phyloP scores from a whole-genome alignment of 805 yeast genomes.

The Myxozyma nipponensis region DNA sequence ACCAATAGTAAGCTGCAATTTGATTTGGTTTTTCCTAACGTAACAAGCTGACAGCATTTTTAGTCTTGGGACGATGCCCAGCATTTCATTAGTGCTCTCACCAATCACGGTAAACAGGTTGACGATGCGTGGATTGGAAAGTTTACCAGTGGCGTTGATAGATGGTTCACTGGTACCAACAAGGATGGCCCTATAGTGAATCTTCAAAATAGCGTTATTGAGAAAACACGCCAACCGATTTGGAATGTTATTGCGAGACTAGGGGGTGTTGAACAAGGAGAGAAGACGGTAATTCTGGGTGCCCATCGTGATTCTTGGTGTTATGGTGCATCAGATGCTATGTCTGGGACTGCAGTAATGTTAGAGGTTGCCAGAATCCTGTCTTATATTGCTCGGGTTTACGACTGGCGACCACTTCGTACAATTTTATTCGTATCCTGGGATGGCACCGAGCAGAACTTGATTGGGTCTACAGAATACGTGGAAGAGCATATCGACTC shows the following conservation, averaged over 20 bases:
- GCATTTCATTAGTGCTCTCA: conserved; percentile 40
- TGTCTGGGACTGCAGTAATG: conserved; percentile 64
- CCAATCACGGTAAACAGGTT: conserved; percentile 41
- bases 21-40: background rate
- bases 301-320: conserved; percentile 83
- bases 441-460: conserved; percentile 77
- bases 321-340: conserved; percentile 79
- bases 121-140: conserved; percentile 9
- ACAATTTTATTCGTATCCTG: conserved; percentile 68
- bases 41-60: background rate
- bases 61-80: conserved; percentile 64
- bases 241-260: conserved; percentile 60
- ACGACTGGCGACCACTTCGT: conserved; percentile 70
- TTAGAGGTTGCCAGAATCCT: conserved; percentile 62
- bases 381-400: conserved; percentile 43
- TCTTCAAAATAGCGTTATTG: conserved; percentile 39
- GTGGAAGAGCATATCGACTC: conserved; percentile 55
- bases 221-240: conserved; percentile 58
- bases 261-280: conserved; percentile 45
- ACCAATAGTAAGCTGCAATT: conserved; percentile 44
- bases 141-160: conserved; percentile 12
- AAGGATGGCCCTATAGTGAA: conserved; percentile 14
- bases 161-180: conserved; percentile 1
- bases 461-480: conserved; percentile 73
- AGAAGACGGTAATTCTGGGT: conserved; percentile 59